These are phyloP conservation scores for Nannizzia gypsea DNA, from an alignment of 2,329 filamentous ascomycete species.

Conservation along the genomic window DNA sequence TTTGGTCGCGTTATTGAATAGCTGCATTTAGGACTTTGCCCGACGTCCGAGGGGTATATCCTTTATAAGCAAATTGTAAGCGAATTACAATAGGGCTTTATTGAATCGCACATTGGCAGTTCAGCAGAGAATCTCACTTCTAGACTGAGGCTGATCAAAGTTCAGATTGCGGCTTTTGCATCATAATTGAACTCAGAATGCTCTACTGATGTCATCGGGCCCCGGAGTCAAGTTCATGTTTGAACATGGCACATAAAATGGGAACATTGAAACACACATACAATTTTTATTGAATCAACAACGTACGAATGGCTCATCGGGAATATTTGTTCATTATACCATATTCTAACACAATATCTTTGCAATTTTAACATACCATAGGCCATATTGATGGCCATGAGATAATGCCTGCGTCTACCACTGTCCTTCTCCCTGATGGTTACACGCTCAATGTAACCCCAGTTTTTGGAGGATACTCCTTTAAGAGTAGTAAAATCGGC, in stretches of 20 bases:
- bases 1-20: too few relatives aligned
- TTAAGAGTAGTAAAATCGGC: conserved; percentile 71
- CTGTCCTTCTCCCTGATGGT: conserved; percentile 65
- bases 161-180: neutral
- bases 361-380: neutral
- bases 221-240: neutral
- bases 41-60: too few relatives aligned
- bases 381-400: neutral
- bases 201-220: neutral
- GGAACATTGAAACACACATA: neutral
- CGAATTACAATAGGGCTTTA: too few relatives aligned
- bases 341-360: neutral
- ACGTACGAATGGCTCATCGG: too few relatives aligned
- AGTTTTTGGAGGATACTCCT: conserved; percentile 83
- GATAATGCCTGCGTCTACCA: conserved; percentile 12
- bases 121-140: too few relatives aligned
- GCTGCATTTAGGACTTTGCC: too few relatives aligned
- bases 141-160: neutral
- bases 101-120: too few relatives aligned
- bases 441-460: conserved; percentile 69
- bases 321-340: neutral
- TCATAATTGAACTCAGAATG: neutral
- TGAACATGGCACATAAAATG: neutral
- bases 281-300: neutral
- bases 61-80: too few relatives aligned